phyloP scores from a whole-genome alignment of 176 grass and related monocot species.

The Poa annua region DNA sequence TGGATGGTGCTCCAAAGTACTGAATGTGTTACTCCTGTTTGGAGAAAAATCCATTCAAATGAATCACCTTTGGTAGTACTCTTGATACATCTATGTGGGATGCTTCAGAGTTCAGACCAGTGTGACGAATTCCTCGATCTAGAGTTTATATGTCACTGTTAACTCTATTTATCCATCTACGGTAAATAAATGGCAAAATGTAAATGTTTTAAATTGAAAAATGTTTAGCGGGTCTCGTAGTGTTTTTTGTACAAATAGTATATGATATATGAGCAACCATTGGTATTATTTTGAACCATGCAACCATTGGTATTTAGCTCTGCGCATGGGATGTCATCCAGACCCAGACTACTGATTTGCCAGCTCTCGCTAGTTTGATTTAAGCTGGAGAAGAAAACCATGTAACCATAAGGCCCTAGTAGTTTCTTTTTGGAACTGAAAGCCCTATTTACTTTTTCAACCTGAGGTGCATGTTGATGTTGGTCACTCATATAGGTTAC shows the following conservation, averaged over 20 bases:
- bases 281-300: too few relatives aligned
- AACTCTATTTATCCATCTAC: background rate
- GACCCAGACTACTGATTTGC: constrained; percentile 12
- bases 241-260: constrained; percentile 4
- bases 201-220: constrained; percentile 3
- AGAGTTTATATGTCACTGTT: background rate
- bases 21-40: background rate
- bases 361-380: constrained; percentile 5
- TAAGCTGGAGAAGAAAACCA: background rate
- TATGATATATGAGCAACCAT: background rate
- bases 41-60: background rate
- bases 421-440: background rate
- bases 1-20: background rate
- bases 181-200: background rate
- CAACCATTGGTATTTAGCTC: background rate
- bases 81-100: background rate
- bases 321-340: background rate
- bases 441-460: background rate
- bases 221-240: constrained; percentile 8
- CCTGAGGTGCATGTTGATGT: background rate
- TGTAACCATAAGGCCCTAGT: background rate
- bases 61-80: background rate
- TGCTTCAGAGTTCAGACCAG: background rate
- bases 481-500: background rate
- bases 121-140: background rate